Evolutionary conservation across 352 stramenopile genomes (phyloP).

Genomic region (Phytophthora agathidicida): DNA sequence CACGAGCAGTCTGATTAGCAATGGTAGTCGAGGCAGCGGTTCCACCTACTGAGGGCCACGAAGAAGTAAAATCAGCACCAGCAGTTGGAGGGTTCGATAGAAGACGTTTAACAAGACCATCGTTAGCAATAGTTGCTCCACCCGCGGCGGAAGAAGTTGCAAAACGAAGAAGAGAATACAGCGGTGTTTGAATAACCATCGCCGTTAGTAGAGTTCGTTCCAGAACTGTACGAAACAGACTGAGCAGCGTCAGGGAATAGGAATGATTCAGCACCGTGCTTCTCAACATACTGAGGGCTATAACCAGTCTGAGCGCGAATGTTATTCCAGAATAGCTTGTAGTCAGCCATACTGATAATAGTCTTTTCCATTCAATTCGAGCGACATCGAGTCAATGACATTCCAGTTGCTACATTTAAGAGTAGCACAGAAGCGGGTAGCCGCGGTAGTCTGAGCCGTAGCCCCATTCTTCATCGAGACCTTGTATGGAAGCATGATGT

Average conservation of each 20-base stretch:
- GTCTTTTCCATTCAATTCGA: too few species aligned
- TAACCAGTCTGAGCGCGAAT: slow-evolving; percentile 7
- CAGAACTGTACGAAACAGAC: not conserved
- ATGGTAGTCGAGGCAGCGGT: slow-evolving; percentile 9
- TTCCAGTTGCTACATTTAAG: slow-evolving; percentile 17
- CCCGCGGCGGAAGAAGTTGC: not conserved
- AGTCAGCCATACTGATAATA: slow-evolving; percentile 8
- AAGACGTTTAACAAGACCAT: slow-evolving; percentile 8
- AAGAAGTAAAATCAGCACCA: not conserved
- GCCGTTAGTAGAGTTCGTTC: not conserved
- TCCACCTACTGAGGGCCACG: not conserved
- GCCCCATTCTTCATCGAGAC: slow-evolving; percentile 16
- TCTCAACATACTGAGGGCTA: slow-evolving; percentile 13
- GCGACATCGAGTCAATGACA: slow-evolving; percentile 9
- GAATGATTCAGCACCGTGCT: slow-evolving; percentile 9
- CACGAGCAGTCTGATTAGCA: slow-evolving; percentile 3
- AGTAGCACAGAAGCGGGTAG: not conserved
- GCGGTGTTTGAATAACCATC: slow-evolving; percentile 15
- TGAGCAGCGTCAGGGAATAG: slow-evolving; percentile 11
- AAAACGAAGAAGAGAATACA: not conserved
- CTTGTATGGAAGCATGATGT: slow-evolving; percentile 12
- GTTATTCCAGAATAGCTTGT: slow-evolving; percentile 13
- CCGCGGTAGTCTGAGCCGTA: not conserved
- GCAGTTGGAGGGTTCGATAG: slow-evolving; percentile 8
- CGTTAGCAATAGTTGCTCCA: not conserved